Evolutionary conservation across 2,329 filamentous ascomycete species (phyloP), one percentile per base, ranked within the genome.

Genomic region (Westerdykella sp.): DNA sequence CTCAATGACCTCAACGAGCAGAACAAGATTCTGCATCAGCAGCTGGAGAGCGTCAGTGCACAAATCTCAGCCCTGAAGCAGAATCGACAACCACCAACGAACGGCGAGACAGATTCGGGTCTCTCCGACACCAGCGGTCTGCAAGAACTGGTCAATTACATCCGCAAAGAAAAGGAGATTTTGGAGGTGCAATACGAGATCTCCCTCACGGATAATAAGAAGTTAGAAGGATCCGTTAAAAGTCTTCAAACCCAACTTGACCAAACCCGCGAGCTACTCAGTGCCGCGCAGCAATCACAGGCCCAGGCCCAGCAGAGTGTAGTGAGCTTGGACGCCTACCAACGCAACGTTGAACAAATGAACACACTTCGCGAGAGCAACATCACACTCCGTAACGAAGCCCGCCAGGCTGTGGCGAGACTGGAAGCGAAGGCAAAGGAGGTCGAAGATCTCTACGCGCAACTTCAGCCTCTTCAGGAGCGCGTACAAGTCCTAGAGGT

Each of bases 331-430:
- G 88, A 87, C 60, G 89, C 95, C 57, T 77, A 98, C 4, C 89
- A 95, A 81, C 84, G 94, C 52, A 96, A 94, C 51, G 79, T 98
- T 47, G 93, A 95, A 58, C 89, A 98, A 67, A 80, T 98, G 46
- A 98, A 98, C 57, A 75, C 96, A 13, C 95, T 94, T 74, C 85
- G 93, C 10, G 93, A 98, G 69, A 96, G 90, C 71, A 95, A 87
- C 55, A 86, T 86, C 44, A 93, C 91, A 1, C 76, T 98, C 13
- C 86, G 94, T 35, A 88, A 86, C 54, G 90, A 98, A 63, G 83
- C 86, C 47, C 81, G 85, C 43, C 84, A 89, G 56, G 80, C 87
- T 1, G 86, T 93, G 54, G 75, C 81, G 11, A 82, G 87, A 51
- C 75, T 96, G 18, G 73, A 80, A 0, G 84, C 88, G 57, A 93